phyloP scores from a whole-genome alignment of 228 moss, liverwort and hornwort genomes.

The Sphagnum fallax region DNA sequence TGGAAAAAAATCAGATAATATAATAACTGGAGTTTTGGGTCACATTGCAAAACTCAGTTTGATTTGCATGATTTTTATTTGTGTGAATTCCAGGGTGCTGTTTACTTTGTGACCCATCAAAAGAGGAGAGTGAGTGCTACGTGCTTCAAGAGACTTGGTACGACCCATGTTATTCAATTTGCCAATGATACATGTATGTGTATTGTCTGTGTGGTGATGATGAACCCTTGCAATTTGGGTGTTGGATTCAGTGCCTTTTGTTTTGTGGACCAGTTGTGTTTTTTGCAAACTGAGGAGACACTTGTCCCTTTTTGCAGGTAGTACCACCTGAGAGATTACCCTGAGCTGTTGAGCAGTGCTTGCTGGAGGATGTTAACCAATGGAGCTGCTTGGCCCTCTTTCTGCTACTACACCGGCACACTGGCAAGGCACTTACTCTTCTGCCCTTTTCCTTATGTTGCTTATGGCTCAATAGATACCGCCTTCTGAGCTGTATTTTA shows the following conservation, averaged over 20 bases:
- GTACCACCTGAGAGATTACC: conserved; percentile 37
- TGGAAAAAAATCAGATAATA: not conserved
- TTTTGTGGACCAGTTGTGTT: too few relatives aligned
- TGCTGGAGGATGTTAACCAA: conserved; percentile 33
- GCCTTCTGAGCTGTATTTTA: too few relatives aligned
- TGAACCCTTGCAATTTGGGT: not conserved
- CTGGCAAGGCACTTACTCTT: conserved; percentile 30
- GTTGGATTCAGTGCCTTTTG: not conserved
- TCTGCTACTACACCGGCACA: conserved; percentile 35
- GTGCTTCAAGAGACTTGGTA: conserved; percentile 39
- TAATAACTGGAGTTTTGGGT: too few relatives aligned
- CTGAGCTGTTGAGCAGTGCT: conserved; percentile 14
- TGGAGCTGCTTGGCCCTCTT: conserved; percentile 50
- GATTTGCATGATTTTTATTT: not conserved
- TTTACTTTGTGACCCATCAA: conserved; percentile 29
- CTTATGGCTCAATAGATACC: too few relatives aligned
- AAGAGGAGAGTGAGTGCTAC: conserved; percentile 43
- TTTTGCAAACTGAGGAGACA: not conserved
- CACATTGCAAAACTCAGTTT: not conserved
- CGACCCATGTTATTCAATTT: not conserved
- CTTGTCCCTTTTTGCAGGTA: conserved; percentile 18
- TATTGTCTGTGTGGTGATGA: not conserved
- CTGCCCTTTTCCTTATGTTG: not conserved
- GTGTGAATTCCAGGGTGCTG: conserved; percentile 19
- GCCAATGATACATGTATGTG: not conserved